Evolutionary conservation across 257 asterid species (phyloP).

Genomic region (Euphrasia confusa): DNA sequence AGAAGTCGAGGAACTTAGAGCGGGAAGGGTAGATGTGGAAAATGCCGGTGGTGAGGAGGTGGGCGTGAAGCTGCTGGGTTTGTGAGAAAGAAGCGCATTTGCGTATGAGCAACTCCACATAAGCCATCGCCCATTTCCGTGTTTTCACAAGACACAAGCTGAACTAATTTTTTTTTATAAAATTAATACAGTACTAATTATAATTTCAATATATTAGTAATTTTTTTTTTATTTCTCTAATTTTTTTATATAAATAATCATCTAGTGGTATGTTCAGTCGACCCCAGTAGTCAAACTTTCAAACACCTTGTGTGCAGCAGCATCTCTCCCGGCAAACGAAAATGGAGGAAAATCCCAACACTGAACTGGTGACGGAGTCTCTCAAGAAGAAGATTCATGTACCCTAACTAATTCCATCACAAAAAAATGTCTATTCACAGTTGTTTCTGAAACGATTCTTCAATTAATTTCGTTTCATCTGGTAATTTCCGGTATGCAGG

Average conservation of each 20-base stretch:
- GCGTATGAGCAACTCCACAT: conserved; percentile 44
- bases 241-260: background rate
- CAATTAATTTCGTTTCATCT: background rate
- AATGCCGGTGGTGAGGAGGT: conserved; percentile 61
- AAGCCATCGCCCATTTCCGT: conserved; percentile 45
- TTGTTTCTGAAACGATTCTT: background rate
- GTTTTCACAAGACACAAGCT: background rate
- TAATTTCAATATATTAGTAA: no score
- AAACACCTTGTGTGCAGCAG: conserved; percentile 25
- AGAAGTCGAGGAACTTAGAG: conserved; percentile 64
- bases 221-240: no score
- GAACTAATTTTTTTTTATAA: no score
- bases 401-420: background rate
- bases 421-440: background rate
- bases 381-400: conserved; percentile 57
- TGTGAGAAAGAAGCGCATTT: conserved; percentile 49
- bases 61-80: conserved; percentile 68
- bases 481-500: conserved; percentile 37
- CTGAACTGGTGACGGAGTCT: conserved; percentile 34
- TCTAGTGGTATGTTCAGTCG: background rate
- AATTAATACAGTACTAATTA: no score
- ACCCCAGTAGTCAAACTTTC: conserved; percentile 20
- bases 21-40: conserved; percentile 50
- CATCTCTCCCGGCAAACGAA: conserved; percentile 5
- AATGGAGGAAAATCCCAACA: conserved; percentile 33